Base-by-base conservation (phyloP, 768 basidiomycete species). In the Leccinum disarticulatum region DNA sequence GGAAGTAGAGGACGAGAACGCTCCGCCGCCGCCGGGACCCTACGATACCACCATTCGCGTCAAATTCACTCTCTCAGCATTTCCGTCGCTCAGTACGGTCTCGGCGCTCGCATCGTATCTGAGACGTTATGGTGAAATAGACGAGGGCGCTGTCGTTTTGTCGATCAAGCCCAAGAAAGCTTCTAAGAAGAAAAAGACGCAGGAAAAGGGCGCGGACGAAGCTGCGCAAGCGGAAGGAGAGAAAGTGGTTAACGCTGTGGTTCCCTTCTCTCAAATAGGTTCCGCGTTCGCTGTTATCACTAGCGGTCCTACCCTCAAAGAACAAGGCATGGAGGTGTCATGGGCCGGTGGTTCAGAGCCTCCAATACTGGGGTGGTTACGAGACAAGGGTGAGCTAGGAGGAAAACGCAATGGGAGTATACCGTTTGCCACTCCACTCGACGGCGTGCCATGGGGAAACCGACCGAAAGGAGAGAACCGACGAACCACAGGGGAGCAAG, bases 331-430 rank as follows among this genome's bases (percentile, higher is more conserved):
- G 53, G 89, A 91, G 51, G 80, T 91, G 0, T 74, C 78, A 0
- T 94, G 92, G 91, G 86, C 85, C 15, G 87, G 81, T 47, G 87
- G 87, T 64, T 64, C 66, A 15, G 91, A 93, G 64, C 92, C 92
- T 2, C 83, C 79, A 48, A 83, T 91, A 60, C 72, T 93, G 52
- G 81, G 74, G 9, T 91, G 88, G 88, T 72, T 93, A 64, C 87
- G 86, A 74, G 83, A 82, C 71, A 83, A 81, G 77, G 88, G 90
- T 14, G 84, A 86, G 64, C 75, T 88, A n/a, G 80, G 81, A 9
- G 65, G 61, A 48, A 65, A 55, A 30, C 33, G 31, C 5, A 60
- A 57, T 30, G 28, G 38, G 48, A 35, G 38, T 19, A 33, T 11
- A 14, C 49, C 49, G 7, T 70, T 70, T 31, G 67, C 70, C 31